Conservation (phyloP, 208 protist species). For the Tritrichomonas musculus region DNA sequence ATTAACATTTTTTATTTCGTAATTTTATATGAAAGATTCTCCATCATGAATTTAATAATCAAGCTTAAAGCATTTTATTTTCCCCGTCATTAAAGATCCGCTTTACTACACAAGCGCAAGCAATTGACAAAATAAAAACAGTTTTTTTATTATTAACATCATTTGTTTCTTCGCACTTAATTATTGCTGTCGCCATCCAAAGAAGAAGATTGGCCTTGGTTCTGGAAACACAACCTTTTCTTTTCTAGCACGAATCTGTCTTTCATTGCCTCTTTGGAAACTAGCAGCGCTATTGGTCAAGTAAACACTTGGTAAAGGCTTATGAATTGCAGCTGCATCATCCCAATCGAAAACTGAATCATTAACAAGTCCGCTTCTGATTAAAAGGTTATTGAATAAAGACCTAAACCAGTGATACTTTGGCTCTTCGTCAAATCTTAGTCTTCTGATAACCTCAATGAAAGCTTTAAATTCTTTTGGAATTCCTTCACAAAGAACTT, state of each 20-base stretch:
- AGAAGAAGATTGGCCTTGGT: not conserved
- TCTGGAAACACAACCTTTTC: not conserved
- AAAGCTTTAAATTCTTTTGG: constrained; percentile 82
- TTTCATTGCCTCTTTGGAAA: not conserved
- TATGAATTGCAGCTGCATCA: constrained; percentile 44
- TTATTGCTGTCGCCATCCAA: not conserved
- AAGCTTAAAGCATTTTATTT: too few relatives aligned
- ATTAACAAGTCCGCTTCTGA: constrained; percentile 84
- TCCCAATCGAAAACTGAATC: constrained; percentile 96
- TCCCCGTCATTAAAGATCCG: too few relatives aligned
- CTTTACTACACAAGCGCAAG: too few relatives aligned
- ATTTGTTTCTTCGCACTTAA: too few relatives aligned
- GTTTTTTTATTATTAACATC: too few relatives aligned
- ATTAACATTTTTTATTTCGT: too few relatives aligned
- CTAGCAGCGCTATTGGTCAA: not conserved
- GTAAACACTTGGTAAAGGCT: not conserved
- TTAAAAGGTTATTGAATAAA: constrained; percentile 79
- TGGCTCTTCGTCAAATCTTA: constrained; percentile 94
- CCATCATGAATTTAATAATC: too few relatives aligned
- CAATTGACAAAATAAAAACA: too few relatives aligned
- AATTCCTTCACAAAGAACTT: constrained; percentile 76
- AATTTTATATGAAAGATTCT: too few relatives aligned
- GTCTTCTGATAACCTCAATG: constrained; percentile 82
- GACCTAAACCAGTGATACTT: constrained; percentile 95
- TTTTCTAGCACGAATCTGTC: not conserved